A percentile compares a stretch with the other conserved stretches of the same genome.
Evolutionary conservation across 176 grass and related monocot species (phyloP).

Genomic region (Thalia dealbata): DNA sequence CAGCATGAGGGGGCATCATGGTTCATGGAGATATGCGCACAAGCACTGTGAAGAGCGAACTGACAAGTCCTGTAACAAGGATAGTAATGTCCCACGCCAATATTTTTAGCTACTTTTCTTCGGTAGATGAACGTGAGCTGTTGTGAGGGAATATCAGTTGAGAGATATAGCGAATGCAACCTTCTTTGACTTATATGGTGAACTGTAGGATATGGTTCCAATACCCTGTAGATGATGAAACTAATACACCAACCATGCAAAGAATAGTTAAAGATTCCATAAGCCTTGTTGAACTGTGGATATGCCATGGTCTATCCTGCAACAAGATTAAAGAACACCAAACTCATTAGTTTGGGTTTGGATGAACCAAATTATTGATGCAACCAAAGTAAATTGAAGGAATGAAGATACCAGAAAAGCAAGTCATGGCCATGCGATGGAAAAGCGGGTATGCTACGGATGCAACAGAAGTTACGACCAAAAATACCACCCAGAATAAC

Average conservation of each 20-base stretch:
- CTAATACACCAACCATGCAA: not conserved
- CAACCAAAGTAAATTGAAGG: not conserved
- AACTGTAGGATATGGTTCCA: not conserved
- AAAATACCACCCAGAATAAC: too few species aligned
- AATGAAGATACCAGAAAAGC: too few species aligned
- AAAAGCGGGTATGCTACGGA: too few species aligned
- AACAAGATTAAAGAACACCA: not conserved
- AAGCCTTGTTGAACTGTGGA: too few species aligned
- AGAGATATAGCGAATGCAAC: not conserved
- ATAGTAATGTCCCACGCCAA: not conserved
- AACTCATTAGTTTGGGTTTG: not conserved
- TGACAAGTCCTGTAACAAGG: not conserved
- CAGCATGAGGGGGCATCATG: not conserved
- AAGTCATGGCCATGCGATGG: too few species aligned
- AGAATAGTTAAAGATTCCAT: too few species aligned
- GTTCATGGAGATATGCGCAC: not conserved
- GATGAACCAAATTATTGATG: not conserved
- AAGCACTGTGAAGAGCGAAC: not conserved
- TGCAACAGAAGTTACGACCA: too few species aligned
- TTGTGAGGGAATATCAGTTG: not conserved
- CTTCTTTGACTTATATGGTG: not conserved
- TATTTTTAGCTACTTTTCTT: not conserved
- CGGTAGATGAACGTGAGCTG: not conserved
- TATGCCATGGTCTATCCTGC: too few species aligned
- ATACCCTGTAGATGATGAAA: not conserved